Evolutionary conservation across 768 basidiomycete species (phyloP).

Genomic region (Clavaria fumosa): DNA sequence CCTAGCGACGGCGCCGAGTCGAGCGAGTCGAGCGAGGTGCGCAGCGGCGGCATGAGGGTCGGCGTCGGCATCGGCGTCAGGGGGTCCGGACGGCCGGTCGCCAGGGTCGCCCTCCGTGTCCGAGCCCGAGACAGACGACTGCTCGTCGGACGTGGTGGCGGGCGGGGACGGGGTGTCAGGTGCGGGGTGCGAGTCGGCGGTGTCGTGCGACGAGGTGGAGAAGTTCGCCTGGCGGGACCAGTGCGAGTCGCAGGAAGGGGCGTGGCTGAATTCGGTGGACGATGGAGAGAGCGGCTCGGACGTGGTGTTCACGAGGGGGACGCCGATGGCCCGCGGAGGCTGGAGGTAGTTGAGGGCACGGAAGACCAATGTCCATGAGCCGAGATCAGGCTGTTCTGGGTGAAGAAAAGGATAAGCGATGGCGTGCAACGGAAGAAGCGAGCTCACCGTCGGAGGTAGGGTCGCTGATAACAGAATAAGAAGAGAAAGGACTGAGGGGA

Average conservation of each 20-base stretch:
- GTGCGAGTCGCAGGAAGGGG: constrained; percentile 3
- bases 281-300: background rate
- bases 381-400: constrained; percentile 8
- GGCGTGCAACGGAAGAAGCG: background rate
- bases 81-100: too few relatives aligned
- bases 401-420: background rate
- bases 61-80: constrained; percentile 3
- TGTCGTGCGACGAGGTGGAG: constrained; percentile 6
- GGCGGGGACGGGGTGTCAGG: background rate
- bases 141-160: constrained; percentile 1
- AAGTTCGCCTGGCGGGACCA: background rate
- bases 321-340: background rate
- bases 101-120: constrained; percentile 8
- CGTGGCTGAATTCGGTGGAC: background rate
- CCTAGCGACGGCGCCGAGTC: constrained; percentile 44
- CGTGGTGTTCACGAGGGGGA: too few relatives aligned
- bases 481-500: constrained; percentile 10
- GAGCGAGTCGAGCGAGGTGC: constrained; percentile 3
- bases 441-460: constrained; percentile 7
- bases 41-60: too few relatives aligned
- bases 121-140: constrained; percentile 4
- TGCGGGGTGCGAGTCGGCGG: too few relatives aligned
- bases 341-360: constrained; percentile 6
- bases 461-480: constrained; percentile 8
- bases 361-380: constrained; percentile 7